A percentile compares a stretch with the other conserved stretches of the same genome.
Evolutionary conservation across 805 yeast species (phyloP).

Genomic region (Tetrapisispora fleetii): DNA sequence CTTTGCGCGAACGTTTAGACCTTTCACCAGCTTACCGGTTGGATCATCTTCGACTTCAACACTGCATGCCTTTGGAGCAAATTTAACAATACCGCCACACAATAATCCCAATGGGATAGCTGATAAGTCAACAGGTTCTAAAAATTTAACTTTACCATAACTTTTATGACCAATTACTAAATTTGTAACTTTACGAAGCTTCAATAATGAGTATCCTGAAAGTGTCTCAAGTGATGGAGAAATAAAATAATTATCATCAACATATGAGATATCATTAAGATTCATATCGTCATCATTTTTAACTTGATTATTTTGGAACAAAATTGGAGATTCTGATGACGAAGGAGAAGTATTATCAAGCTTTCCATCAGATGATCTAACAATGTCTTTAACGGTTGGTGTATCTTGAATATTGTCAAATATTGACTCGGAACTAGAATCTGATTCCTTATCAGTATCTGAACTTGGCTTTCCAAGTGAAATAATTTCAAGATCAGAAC

Average conservation of each 20-base stretch:
- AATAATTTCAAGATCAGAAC: slow-evolving; percentile 5
- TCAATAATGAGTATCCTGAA: slow-evolving; percentile 46
- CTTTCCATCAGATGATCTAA: neutral
- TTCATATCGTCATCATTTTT: neutral
- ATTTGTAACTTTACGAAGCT: slow-evolving; percentile 51
- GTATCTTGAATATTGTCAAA: neutral
- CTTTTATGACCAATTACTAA: slow-evolving; percentile 68
- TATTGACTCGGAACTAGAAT: neutral
- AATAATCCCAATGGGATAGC: slow-evolving; percentile 50
- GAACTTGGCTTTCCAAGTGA: slow-evolving; percentile 2
- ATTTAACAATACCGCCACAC: slow-evolving; percentile 54
- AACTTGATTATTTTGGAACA: neutral
- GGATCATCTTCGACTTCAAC: slow-evolving; percentile 59
- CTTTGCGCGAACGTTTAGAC: slow-evolving; percentile 66
- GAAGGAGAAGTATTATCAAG: neutral
- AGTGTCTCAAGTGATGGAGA: slow-evolving; percentile 66
- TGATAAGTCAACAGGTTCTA: slow-evolving; percentile 76
- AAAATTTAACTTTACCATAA: slow-evolving; percentile 68
- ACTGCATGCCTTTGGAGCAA: slow-evolving; percentile 49
- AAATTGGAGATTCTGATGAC: too few species aligned
- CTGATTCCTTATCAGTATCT: neutral
- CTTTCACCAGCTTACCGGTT: slow-evolving; percentile 65
- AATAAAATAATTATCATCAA: slow-evolving; percentile 78
- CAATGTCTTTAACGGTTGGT: neutral
- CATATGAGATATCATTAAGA: slow-evolving; percentile 35